These are phyloP conservation scores for Citrus medica DNA, from an alignment of 345 rosid species.

Conservation along the genomic window DNA sequence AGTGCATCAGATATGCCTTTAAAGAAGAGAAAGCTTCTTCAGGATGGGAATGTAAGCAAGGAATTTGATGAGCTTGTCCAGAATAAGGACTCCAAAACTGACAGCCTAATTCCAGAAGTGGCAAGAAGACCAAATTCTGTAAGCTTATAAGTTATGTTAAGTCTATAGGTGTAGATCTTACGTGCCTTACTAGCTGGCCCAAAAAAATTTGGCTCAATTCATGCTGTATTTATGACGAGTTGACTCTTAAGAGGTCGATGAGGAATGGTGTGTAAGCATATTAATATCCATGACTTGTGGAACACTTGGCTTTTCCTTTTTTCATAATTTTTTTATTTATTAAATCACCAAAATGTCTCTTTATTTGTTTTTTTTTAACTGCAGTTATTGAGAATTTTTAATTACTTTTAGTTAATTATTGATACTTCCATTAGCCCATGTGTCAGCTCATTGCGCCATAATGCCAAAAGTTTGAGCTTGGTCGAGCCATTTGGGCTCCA, in stretches of 20 bases:
- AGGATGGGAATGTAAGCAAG: constrained; percentile 2
- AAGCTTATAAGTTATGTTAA: constrained; percentile 17
- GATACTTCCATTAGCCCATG: not conserved
- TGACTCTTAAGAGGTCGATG: not conserved
- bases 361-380: no score
- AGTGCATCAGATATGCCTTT: constrained; percentile 23
- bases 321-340: no score
- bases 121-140: constrained; percentile 24
- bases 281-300: not conserved
- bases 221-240: not conserved
- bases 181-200: not conserved
- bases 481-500: not conserved
- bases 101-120: constrained; percentile 17
- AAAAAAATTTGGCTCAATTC: not conserved
- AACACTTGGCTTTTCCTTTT: not conserved
- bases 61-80: constrained; percentile 15
- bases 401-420: not conserved
- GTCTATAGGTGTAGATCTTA: not conserved
- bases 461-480: not conserved
- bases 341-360: not conserved
- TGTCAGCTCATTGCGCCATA: not conserved
- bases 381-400: not conserved
- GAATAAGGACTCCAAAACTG: constrained; percentile 14
- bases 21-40: constrained; percentile 39
- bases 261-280: not conserved